Evolutionary conservation across 768 basidiomycete species (phyloP).

Genomic region (Suillus luteus): DNA sequence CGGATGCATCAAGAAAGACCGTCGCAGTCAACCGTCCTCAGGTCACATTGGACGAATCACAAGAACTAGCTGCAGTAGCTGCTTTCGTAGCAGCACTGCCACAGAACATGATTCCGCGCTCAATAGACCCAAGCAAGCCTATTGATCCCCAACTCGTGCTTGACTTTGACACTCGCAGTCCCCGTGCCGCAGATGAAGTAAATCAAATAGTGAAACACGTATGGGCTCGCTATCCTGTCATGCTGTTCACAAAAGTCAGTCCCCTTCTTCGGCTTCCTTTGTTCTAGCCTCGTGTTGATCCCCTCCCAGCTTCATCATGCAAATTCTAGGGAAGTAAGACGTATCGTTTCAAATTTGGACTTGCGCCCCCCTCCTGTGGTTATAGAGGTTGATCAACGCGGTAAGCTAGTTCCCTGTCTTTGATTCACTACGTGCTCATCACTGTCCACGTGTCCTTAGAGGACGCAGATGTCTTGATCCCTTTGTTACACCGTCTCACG

Average conservation of each 20-base stretch:
- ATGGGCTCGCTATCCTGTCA: slow-evolving; percentile 74
- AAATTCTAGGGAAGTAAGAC: slow-evolving; percentile 65
- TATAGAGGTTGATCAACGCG: slow-evolving; percentile 70
- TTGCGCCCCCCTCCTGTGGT: slow-evolving; percentile 65
- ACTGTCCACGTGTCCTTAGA: slow-evolving; percentile 32
- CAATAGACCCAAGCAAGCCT: slow-evolving; percentile 60
- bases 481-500: slow-evolving; percentile 66
- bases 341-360: slow-evolving; percentile 53
- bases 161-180: slow-evolving; percentile 77
- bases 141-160: slow-evolving; percentile 82
- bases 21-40: slow-evolving; percentile 34
- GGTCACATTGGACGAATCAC: slow-evolving; percentile 47
- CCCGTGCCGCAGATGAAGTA: slow-evolving; percentile 62
- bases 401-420: slow-evolving; percentile 19
- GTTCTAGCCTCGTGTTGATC: slow-evolving; percentile 7
- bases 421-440: not conserved
- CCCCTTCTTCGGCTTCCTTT: slow-evolving; percentile 13
- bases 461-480: slow-evolving; percentile 62
- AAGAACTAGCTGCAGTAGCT: slow-evolving; percentile 76
- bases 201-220: slow-evolving; percentile 59
- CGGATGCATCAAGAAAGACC: slow-evolving; percentile 15
- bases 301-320: slow-evolving; percentile 58
- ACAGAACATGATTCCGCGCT: slow-evolving; percentile 70
- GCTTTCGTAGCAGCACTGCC: slow-evolving; percentile 74
- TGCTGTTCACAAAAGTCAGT: slow-evolving; percentile 71